A percentile compares a stretch with the other conserved stretches of the same genome.
Evolutionary conservation across 176 grass and related monocot genomes (phyloP).

Genomic region (Urochloa ruziziensis): DNA sequence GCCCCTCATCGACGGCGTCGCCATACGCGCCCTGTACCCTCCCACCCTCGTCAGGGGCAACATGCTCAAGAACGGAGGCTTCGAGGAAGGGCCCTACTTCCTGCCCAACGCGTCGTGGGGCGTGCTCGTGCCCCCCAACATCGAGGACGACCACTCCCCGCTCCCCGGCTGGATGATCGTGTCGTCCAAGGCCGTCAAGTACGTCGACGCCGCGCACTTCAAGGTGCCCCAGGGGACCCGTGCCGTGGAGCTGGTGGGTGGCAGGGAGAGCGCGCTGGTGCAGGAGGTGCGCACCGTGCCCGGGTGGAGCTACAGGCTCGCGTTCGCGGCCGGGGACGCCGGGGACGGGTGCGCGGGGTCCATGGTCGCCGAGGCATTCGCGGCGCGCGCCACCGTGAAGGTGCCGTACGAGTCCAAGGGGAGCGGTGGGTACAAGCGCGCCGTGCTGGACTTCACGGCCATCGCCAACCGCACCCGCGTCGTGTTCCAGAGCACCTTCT

Average conservation of each 20-base stretch:
- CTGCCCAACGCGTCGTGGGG: conserved; percentile 76
- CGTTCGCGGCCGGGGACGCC: conserved; percentile 77
- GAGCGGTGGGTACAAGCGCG: conserved; percentile 64
- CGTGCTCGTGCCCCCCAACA: conserved; percentile 79
- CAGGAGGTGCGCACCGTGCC: conserved; percentile 68
- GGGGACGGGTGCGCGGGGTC: conserved; percentile 55
- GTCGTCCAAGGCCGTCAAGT: conserved; percentile 90
- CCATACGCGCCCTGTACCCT: conserved; percentile 64
- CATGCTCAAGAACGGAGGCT: conserved; percentile 89
- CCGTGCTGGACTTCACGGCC: conserved; percentile 69
- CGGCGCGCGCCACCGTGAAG: conserved; percentile 45
- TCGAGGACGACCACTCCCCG: conserved; percentile 94
- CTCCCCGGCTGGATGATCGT: conserved; percentile 82
- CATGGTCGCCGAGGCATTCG: conserved; percentile 81
- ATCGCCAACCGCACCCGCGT: conserved; percentile 43
- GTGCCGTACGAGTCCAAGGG: conserved; percentile 79
- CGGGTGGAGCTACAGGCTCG: conserved; percentile 57
- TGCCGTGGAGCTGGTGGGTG: conserved; percentile 85
- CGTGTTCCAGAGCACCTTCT: conserved; percentile 82
- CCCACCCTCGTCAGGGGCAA: conserved; percentile 47
- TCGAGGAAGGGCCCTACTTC: conserved; percentile 89
- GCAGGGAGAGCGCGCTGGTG: conserved; percentile 74
- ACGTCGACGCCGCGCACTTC: conserved; percentile 87
- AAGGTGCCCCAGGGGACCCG: conserved; percentile 66
- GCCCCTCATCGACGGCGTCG: conserved; percentile 80